Evolutionary conservation across 2,329 filamentous ascomycete genomes (phyloP), one percentile per base, ranked within the genome.

Genomic region (Beauveria sp.): DNA sequence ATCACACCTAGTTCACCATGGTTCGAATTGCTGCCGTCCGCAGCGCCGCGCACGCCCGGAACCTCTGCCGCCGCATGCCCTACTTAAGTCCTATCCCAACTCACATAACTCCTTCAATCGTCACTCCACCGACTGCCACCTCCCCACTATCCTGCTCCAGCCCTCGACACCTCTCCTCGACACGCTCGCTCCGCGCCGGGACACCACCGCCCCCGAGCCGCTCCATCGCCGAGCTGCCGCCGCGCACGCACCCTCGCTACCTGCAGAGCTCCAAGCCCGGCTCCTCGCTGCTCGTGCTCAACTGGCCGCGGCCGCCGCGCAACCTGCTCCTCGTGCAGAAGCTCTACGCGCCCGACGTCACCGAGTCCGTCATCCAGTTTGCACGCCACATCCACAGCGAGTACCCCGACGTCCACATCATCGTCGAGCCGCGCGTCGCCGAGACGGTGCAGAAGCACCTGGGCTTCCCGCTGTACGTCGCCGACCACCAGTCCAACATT

Each of bases 351-450:
- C 78, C 80, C 0, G 75, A 80, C 12, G 83, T 85, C 18, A 77
- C 77, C 18, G 71, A 77, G 18, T 81, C 82, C 2, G 81, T 82
- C 28, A 70, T 83, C 65, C 76, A 77, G 64, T 85, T 86, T 64
- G 82, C 82, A 66, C 88, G 84, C 67, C 89, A 98, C 74, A 83
- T 97, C 63, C 84, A 87, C 67, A 81, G 80, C 64, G 90, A 91
- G 63, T 97, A 98, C 73, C 88, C 91, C 1, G 84, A 84, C 58
- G 84, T 93, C 65, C 89, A 91, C 69, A 80, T 98, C 54, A 84
- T 98, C 12, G 87, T 98, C 67, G 95, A 98, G 74, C 86, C 83
- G 3, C 81, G 86, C 54, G 85, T 92, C 18, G 92, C 93, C 3
- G 72, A 82, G 6, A 81, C 87, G 63, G 78, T 97, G 38, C 90